A percentile compares a stretch with the other conserved stretches of the same genome.
These are phyloP conservation scores for Neurospora tetrasperma DNA, from an alignment of 495 filamentous ascomycete genomes.

Conservation along the genomic window DNA sequence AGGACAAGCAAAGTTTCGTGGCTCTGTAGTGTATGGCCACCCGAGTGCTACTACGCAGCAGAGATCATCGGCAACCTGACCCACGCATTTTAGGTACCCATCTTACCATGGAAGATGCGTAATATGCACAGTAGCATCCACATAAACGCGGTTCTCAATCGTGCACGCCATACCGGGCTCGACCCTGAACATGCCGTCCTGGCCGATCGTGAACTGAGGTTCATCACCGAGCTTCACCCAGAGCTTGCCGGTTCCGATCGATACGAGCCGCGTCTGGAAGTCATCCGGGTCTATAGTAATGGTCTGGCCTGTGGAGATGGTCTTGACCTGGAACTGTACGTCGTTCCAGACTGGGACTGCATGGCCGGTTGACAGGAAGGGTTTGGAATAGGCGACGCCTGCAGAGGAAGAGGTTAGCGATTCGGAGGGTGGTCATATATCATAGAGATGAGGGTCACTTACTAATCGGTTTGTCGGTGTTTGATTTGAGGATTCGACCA, in stretches of 20 bases:
- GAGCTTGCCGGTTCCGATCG: constrained; percentile 27
- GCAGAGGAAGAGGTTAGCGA: neutral
- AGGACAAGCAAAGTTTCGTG: too few relatives aligned
- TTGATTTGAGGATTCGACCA: constrained; percentile 14
- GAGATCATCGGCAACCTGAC: too few relatives aligned
- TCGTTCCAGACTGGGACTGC: constrained; percentile 20
- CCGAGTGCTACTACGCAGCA: too few relatives aligned
- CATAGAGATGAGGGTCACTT: neutral
- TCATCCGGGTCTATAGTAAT: constrained; percentile 13
- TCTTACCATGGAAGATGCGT: constrained; percentile 7
- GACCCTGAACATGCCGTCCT: constrained; percentile 25
- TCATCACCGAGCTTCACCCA: constrained; percentile 17
- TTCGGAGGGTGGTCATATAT: neutral
- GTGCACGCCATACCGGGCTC: constrained; percentile 14
- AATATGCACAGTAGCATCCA: constrained; percentile 27
- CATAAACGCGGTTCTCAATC: constrained; percentile 23
- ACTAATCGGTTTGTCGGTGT: neutral
- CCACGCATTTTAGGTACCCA: too few relatives aligned
- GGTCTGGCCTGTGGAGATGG: constrained; percentile 17
- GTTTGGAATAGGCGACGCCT: constrained; percentile 29
- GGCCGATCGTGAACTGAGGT: constrained; percentile 26
- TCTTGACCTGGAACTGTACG: constrained; percentile 25
- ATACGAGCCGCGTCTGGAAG: constrained; percentile 20
- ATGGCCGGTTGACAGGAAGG: constrained; percentile 22
- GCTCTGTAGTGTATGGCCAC: too few relatives aligned